Evolutionary conservation across 2,329 filamentous ascomycete genomes (phyloP).

Genomic region (Scorias spongiosa): DNA sequence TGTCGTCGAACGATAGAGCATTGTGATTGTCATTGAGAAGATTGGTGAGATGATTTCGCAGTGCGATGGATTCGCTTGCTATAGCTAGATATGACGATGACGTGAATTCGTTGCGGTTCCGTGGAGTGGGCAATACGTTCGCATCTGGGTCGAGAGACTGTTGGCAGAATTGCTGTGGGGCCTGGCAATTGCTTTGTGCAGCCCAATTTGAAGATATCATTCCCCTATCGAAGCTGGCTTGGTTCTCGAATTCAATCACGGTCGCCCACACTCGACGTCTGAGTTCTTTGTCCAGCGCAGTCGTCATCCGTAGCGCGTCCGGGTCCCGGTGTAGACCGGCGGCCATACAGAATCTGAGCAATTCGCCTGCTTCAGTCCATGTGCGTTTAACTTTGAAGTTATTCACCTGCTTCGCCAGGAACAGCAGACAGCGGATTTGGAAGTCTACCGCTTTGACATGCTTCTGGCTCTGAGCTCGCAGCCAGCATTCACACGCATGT

Average conservation of each 20-base stretch:
- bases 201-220: slow-evolving; percentile 30
- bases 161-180: slow-evolving; percentile 37
- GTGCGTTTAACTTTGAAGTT: slow-evolving; percentile 39
- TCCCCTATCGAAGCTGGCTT: slow-evolving; percentile 39
- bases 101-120: slow-evolving; percentile 12
- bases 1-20: slow-evolving; percentile 15
- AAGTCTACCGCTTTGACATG: slow-evolving; percentile 35
- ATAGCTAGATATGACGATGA: slow-evolving; percentile 13
- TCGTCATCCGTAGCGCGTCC: slow-evolving; percentile 22
- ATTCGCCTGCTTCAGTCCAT: slow-evolving; percentile 36
- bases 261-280: slow-evolving; percentile 42
- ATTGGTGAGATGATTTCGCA: slow-evolving; percentile 14
- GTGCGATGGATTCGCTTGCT: slow-evolving; percentile 10
- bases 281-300: slow-evolving; percentile 36
- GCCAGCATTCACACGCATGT: slow-evolving; percentile 27
- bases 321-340: slow-evolving; percentile 39
- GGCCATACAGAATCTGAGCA: slow-evolving; percentile 38
- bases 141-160: slow-evolving; percentile 25
- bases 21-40: slow-evolving; percentile 19
- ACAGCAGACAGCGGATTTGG: slow-evolving; percentile 35
- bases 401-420: slow-evolving; percentile 35
- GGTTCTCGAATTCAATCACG: slow-evolving; percentile 41
- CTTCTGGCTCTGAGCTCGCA: slow-evolving; percentile 34
- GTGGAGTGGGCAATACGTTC: slow-evolving; percentile 8
- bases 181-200: slow-evolving; percentile 33